Percentiles rank a stretch among this genome's conserved stretches.
Evolutionary conservation across 495 filamentous ascomycete species (phyloP).

Genomic region (Trichoderma erinaceum): DNA sequence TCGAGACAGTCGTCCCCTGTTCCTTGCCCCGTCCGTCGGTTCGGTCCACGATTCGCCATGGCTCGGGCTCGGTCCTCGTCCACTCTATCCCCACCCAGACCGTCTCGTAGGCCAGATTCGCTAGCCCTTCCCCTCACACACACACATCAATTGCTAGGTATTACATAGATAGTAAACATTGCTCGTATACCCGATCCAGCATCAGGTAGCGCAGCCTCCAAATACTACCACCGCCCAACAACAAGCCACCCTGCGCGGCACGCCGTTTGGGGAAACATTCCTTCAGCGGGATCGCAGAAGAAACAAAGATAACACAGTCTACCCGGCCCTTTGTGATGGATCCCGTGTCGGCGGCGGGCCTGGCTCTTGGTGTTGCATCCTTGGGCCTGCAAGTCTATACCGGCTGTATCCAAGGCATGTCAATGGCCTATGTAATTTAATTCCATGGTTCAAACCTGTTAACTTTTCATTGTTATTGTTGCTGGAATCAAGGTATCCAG

Average conservation of each 20-base stretch:
- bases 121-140: background rate
- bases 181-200: background rate
- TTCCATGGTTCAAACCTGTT: background rate
- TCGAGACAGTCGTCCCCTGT: background rate
- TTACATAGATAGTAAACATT: background rate
- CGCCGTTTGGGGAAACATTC: too few species aligned
- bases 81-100: background rate
- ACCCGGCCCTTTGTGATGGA: too few species aligned
- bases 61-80: background rate
- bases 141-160: background rate
- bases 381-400: constrained; percentile 38
- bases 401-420: constrained; percentile 32
- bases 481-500: constrained; percentile 28
- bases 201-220: background rate
- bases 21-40: background rate
- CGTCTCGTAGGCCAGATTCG: background rate
- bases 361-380: constrained; percentile 37
- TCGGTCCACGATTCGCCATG: background rate
- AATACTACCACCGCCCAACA: too few species aligned
- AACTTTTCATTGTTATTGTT: background rate
- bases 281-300: background rate
- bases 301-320: constrained; percentile 15
- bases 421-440: background rate
- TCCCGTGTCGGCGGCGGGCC: constrained; percentile 34
- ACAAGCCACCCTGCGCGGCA: too few species aligned